phyloP scores from a whole-genome alignment of 306 rosid genomes.

The Casuarina equisetifolia region DNA sequence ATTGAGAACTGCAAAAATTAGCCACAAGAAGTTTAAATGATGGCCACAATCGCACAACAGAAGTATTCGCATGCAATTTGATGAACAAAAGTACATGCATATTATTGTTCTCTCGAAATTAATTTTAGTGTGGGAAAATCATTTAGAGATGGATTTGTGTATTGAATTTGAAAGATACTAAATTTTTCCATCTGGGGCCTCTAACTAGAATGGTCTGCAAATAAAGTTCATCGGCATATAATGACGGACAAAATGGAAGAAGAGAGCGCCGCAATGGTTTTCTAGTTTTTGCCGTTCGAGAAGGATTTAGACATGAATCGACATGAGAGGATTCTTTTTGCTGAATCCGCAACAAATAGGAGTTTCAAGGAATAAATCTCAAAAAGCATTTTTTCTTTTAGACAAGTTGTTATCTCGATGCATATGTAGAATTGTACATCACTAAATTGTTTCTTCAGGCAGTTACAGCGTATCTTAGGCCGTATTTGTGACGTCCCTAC shows the following conservation, averaged over 20 bases:
- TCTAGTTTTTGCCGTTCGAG: not conserved
- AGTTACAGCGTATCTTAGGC: no score
- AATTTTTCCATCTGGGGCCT: not conserved
- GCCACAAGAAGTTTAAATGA: not conserved
- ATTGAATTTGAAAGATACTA: not conserved
- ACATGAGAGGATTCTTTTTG: not conserved
- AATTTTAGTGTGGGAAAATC: not conserved
- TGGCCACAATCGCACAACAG: not conserved
- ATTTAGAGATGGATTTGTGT: not conserved
- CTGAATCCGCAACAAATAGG: not conserved
- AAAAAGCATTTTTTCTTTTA: not conserved
- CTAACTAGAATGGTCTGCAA: not conserved
- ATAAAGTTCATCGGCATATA: no score
- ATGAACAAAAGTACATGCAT: not conserved
- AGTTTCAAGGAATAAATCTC: not conserved
- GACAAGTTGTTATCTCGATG: not conserved
- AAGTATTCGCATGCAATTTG: not conserved
- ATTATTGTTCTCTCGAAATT: not conserved
- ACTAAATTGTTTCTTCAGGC: no score
- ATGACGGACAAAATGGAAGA: no score
- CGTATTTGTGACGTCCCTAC: slow-evolving; percentile 44
- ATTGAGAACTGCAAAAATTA: not conserved
- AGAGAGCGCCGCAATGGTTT: not conserved
- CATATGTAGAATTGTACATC: not conserved
- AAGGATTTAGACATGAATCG: not conserved